Evolutionary conservation across 78 protist species (phyloP).

Genomic region (Protostelium mycophagum): DNA sequence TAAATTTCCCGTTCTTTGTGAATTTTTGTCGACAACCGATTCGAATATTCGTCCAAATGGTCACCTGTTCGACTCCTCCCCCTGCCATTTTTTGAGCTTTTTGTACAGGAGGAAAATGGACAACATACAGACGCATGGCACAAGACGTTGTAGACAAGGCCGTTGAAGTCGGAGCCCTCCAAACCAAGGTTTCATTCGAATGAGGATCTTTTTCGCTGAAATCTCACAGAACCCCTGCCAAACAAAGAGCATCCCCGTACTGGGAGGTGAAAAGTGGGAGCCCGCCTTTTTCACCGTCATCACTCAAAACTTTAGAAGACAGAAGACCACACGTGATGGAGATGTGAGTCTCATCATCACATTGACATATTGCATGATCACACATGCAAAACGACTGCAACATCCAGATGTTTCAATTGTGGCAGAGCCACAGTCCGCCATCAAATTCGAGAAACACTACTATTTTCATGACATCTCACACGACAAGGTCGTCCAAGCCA

Average conservation of each 20-base stretch:
- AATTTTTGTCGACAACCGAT: too few relatives aligned
- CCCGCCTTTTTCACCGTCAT: constrained; percentile 8
- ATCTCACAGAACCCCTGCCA: too few relatives aligned
- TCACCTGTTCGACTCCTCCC: too few relatives aligned
- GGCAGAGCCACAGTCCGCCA: too few relatives aligned
- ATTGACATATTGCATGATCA: not conserved
- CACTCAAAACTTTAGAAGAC: not conserved
- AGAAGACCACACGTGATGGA: not conserved
- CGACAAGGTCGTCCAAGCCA: not conserved
- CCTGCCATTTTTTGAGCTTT: too few relatives aligned
- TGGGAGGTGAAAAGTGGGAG: not conserved
- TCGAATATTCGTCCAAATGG: too few relatives aligned
- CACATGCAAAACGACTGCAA: too few relatives aligned
- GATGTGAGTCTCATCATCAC: not conserved
- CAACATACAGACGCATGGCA: constrained; percentile 94
- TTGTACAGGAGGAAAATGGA: constrained; percentile 99
- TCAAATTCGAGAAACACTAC: too few relatives aligned
- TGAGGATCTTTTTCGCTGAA: too few relatives aligned
- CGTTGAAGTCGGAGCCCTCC: not conserved
- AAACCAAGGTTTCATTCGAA: not conserved
- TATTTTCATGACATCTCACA: not conserved
- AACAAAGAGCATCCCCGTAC: not conserved
- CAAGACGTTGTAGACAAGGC: constrained; percentile 73
- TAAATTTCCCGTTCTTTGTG: too few relatives aligned
- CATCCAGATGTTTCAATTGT: too few relatives aligned